Conservation (phyloP, 1,284 basidiomycete genomes). For the Mycena sp. region DNA sequence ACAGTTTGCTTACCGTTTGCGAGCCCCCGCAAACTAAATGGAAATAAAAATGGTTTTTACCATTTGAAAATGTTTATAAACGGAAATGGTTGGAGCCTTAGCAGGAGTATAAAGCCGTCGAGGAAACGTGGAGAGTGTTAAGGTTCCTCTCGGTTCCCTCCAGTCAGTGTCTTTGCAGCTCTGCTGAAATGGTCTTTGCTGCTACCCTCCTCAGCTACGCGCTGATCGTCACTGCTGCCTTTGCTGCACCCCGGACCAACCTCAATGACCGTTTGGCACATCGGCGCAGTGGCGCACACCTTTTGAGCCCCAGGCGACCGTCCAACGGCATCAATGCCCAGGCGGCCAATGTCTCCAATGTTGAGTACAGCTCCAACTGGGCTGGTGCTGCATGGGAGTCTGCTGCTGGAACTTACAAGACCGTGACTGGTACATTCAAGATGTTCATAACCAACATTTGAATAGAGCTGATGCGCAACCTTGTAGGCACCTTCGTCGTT, state of each 20-base stretch:
- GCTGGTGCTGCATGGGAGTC: conserved; percentile 34
- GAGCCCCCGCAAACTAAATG: too few relatives aligned
- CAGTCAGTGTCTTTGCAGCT: too few relatives aligned
- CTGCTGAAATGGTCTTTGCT: conserved; percentile 8
- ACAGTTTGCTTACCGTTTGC: too few relatives aligned
- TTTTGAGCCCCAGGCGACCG: background rate
- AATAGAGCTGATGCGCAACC: too few relatives aligned
- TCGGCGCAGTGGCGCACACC: background rate
- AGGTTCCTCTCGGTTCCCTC: too few relatives aligned
- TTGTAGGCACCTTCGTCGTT: conserved; percentile 30
- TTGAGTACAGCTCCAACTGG: conserved; percentile 36
- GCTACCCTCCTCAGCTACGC: background rate
- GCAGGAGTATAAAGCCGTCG: too few relatives aligned
- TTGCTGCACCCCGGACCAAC: background rate
- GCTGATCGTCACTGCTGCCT: conserved; percentile 6
- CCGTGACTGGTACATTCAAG: conserved; percentile 31
- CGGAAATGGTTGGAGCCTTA: too few relatives aligned
- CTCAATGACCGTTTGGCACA: background rate
- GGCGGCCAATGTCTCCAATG: conserved; percentile 18
- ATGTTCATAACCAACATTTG: too few relatives aligned
- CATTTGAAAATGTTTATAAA: too few relatives aligned
- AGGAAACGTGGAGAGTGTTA: too few relatives aligned
- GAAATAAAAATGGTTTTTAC: too few relatives aligned
- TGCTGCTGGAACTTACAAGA: conserved; percentile 26
- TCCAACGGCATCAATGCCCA: background rate